These are phyloP conservation scores for Malbranchea cinnamomea DNA, from an alignment of 2,329 filamentous ascomycete species.

Conservation along the genomic window DNA sequence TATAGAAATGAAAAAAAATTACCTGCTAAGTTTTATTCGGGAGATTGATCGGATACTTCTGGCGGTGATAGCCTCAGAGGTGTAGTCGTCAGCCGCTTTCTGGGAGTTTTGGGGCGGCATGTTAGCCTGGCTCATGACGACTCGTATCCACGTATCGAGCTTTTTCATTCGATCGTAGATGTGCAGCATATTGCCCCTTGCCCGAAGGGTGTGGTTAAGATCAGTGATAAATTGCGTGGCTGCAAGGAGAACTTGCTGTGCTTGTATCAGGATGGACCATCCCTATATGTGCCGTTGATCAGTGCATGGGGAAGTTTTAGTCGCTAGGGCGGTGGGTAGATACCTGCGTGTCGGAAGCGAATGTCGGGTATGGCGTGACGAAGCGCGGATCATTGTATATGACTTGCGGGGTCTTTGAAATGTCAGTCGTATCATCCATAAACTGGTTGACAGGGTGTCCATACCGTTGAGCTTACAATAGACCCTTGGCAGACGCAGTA, in stretches of 20 bases:
- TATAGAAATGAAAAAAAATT: no score
- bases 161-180: constrained; percentile 29
- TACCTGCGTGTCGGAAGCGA: constrained; percentile 28
- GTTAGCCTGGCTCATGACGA: constrained; percentile 21
- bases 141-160: constrained; percentile 26
- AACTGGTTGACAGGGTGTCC: constrained; percentile 6
- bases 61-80: constrained; percentile 23
- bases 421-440: background rate
- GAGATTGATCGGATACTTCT: constrained; percentile 27
- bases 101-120: constrained; percentile 13
- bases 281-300: constrained; percentile 18
- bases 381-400: constrained; percentile 30
- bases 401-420: constrained; percentile 25
- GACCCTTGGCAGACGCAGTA: constrained; percentile 31
- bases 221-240: constrained; percentile 28
- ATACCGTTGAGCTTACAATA: constrained; percentile 30
- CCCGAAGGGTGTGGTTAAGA: constrained; percentile 23
- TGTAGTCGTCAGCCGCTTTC: constrained; percentile 14
- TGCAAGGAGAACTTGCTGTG: constrained; percentile 28
- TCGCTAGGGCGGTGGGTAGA: background rate
- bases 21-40: constrained; percentile 31
- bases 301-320: constrained; percentile 2
- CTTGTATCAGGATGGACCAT: constrained; percentile 29
- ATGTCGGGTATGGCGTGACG: constrained; percentile 26
- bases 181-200: constrained; percentile 21